A percentile compares a stretch with the other conserved stretches of the same genome.
Conservation (phyloP, 352 stramenopile genomes). For the Phytophthora aleatoria region DNA sequence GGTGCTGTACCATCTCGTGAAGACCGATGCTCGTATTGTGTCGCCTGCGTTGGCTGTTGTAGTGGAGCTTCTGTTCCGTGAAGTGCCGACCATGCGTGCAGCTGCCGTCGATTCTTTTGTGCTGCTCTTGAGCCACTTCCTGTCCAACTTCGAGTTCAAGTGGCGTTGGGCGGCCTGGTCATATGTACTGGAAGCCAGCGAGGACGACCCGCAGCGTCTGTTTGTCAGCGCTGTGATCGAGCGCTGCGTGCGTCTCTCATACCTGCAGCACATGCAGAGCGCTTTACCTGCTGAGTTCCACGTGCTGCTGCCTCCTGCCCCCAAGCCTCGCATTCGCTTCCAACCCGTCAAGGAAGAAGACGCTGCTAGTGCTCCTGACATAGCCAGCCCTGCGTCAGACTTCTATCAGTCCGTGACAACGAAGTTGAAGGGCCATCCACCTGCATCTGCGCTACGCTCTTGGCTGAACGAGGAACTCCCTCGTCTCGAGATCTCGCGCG, state of each 20-base stretch:
- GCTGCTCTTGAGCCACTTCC: slow-evolving; percentile 81
- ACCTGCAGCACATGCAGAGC: slow-evolving; percentile 85
- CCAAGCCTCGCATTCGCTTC: slow-evolving; percentile 75
- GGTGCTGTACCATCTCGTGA: slow-evolving; percentile 80
- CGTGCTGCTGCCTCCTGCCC: slow-evolving; percentile 70
- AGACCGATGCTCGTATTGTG: slow-evolving; percentile 64
- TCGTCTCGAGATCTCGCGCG: slow-evolving; percentile 44
- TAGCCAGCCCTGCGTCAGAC: slow-evolving; percentile 29
- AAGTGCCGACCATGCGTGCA: slow-evolving; percentile 77
- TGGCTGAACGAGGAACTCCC: slow-evolving; percentile 69
- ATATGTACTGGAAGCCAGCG: slow-evolving; percentile 75
- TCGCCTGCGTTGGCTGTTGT: slow-evolving; percentile 82
- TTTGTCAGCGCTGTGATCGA: slow-evolving; percentile 88
- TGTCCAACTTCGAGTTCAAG: slow-evolving; percentile 91
- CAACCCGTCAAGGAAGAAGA: slow-evolving; percentile 33
- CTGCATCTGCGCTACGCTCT: slow-evolving; percentile 46
- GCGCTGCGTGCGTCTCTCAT: slow-evolving; percentile 83
- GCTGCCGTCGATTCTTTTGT: slow-evolving; percentile 68
- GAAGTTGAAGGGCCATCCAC: slow-evolving; percentile 78
- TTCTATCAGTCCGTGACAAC: slow-evolving; percentile 64
- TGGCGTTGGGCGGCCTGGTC: slow-evolving; percentile 83
- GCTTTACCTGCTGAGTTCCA: slow-evolving; percentile 78
- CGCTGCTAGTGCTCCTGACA: slow-evolving; percentile 6
- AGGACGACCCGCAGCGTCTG: slow-evolving; percentile 82
- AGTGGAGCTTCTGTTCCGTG: slow-evolving; percentile 84